Evolutionary conservation across 208 protist species (phyloP).

Genomic region (Crithidia brevicula): DNA sequence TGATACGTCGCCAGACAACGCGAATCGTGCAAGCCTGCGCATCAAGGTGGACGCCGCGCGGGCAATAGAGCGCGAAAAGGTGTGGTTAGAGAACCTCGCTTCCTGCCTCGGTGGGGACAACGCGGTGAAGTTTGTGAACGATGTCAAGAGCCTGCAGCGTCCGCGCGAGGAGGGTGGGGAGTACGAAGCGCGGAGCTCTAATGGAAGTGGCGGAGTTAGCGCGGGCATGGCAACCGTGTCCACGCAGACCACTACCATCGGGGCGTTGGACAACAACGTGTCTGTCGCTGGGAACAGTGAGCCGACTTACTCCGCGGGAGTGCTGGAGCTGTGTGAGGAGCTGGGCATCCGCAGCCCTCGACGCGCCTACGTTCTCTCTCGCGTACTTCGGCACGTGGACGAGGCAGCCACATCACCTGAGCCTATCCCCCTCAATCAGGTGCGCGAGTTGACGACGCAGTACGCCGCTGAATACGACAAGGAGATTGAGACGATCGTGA

Average conservation of each 20-base stretch:
- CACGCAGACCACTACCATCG: background rate
- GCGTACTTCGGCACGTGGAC: conserved; percentile 31
- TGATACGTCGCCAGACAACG: background rate
- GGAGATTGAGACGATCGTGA: conserved; percentile 8
- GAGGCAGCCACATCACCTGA: conserved; percentile 6
- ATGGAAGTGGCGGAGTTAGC: background rate
- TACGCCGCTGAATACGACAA: conserved; percentile 38
- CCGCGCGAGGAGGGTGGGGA: conserved; percentile 9
- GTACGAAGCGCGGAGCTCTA: background rate
- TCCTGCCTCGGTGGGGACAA: conserved; percentile 21
- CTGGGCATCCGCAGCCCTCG: conserved; percentile 51
- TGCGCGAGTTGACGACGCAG: conserved; percentile 31
- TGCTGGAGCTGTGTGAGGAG: conserved; percentile 33
- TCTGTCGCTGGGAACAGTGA: background rate
- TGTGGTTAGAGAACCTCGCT: conserved; percentile 25
- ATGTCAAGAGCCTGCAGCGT: conserved; percentile 33
- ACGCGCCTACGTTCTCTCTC: conserved; percentile 35
- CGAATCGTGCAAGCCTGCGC: conserved; percentile 23
- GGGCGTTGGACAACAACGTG: background rate
- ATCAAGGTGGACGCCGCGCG: conserved; percentile 19
- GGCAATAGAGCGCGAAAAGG: conserved; percentile 10
- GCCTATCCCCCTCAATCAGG: conserved; percentile 27
- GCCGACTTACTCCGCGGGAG: background rate
- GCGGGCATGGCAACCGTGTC: background rate
- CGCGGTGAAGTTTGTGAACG: conserved; percentile 20